These are phyloP conservation scores for Podaxis carcinomalis DNA, from an alignment of 768 basidiomycete species.

Conservation along the genomic window DNA sequence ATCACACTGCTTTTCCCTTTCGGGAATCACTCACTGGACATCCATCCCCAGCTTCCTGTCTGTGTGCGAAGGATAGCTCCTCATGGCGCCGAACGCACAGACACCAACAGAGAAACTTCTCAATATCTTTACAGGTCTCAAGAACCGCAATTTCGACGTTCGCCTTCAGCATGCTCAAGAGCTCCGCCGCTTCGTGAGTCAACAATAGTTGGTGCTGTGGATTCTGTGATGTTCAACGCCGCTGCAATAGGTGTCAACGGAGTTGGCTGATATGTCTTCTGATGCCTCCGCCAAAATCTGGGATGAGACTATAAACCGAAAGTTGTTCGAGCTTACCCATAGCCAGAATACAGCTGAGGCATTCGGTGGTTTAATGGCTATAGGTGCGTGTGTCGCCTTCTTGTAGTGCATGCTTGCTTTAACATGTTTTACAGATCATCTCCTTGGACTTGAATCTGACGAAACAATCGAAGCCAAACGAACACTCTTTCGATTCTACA, in stretches of 20 bases:
- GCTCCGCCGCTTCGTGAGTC: constrained; percentile 68
- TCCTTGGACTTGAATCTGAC: constrained; percentile 74
- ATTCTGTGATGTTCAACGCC: constrained; percentile 13
- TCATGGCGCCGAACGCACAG: constrained; percentile 33
- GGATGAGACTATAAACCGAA: constrained; percentile 79
- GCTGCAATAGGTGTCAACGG: constrained; percentile 56
- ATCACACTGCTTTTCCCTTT: background rate
- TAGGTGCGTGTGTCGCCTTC: constrained; percentile 48
- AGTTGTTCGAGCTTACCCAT: constrained; percentile 80
- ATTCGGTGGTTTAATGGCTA: constrained; percentile 83
- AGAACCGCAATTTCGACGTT: constrained; percentile 58
- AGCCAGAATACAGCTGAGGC: constrained; percentile 76
- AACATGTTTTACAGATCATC: constrained; percentile 44
- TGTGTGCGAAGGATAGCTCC: background rate
- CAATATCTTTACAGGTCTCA: constrained; percentile 64
- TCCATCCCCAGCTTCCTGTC: background rate
- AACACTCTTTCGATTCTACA: constrained; percentile 82
- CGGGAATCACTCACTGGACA: background rate
- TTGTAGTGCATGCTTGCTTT: background rate
- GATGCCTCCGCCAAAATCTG: constrained; percentile 79
- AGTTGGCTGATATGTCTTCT: constrained; percentile 75
- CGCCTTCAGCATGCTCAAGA: constrained; percentile 68
- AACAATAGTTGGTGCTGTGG: constrained; percentile 7
- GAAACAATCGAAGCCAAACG: constrained; percentile 78
- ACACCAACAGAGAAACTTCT: constrained; percentile 56